phyloP scores from a whole-genome alignment of 345 rosid genomes.

The Lagerstroemia speciosa region DNA sequence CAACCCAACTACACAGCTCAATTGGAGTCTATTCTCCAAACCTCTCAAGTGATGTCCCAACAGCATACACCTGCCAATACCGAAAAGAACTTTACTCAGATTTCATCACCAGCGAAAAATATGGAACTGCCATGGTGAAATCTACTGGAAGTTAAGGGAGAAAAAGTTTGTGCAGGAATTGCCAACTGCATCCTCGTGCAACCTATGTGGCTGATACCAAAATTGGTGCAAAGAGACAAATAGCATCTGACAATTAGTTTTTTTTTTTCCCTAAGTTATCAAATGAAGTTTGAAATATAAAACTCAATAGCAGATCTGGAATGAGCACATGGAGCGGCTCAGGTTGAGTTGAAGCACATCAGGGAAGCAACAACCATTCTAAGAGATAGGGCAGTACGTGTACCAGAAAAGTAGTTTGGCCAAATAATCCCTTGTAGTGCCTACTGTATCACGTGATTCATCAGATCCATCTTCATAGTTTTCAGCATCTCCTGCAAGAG shows the following conservation, averaged over 20 bases:
- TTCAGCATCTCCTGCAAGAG: slow-evolving; percentile 20
- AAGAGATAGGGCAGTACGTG: slow-evolving; percentile 4
- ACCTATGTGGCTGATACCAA: not conserved
- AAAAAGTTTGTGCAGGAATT: not conserved
- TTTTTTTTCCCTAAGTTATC: not conserved
- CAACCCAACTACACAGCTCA: slow-evolving; percentile 83
- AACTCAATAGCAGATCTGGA: not conserved
- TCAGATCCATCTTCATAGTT: slow-evolving; percentile 24
- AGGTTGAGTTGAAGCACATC: not conserved
- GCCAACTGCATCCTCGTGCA: not conserved
- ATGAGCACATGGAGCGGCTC: not conserved
- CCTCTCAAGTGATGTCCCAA: slow-evolving; percentile 93
- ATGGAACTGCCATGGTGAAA: too few relatives aligned
- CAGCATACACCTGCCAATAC: slow-evolving; percentile 74
- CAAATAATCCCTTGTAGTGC: slow-evolving; percentile 79
- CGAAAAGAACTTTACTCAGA: not conserved
- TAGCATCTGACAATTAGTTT: not conserved
- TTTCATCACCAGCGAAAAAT: not conserved
- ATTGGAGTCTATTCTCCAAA: slow-evolving; percentile 83
- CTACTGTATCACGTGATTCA: slow-evolving; percentile 34
- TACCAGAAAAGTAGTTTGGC: slow-evolving; percentile 96
- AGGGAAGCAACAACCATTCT: slow-evolving; percentile 1
- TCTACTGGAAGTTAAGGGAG: too few relatives aligned
- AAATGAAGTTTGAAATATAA: not conserved
- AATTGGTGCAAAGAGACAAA: not conserved